A percentile compares a stretch with the other conserved stretches of the same genome.
Evolutionary conservation across 2,329 filamentous ascomycete genomes (phyloP).

Genomic region (Colletotrichum truncatum): DNA sequence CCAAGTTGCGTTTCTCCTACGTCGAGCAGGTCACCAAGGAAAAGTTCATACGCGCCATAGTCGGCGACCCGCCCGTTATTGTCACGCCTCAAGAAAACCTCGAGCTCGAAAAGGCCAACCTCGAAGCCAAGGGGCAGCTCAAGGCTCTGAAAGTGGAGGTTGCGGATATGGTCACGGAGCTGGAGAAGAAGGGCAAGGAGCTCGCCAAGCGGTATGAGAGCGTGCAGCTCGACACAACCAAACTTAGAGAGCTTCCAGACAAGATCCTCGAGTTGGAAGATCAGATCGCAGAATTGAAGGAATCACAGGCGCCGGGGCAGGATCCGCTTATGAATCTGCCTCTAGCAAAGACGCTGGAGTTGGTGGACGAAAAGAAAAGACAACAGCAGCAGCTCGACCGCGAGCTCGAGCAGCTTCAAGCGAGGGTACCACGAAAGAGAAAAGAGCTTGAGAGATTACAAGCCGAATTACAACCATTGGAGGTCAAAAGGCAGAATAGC

Average conservation of each 20-base stretch:
- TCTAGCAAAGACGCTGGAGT: slow-evolving; percentile 63
- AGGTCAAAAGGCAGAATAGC: slow-evolving; percentile 72
- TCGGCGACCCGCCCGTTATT: slow-evolving; percentile 87
- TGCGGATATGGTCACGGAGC: slow-evolving; percentile 73
- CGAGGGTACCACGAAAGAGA: slow-evolving; percentile 70
- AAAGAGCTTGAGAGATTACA: slow-evolving; percentile 74
- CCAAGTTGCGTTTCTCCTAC: slow-evolving; percentile 96
- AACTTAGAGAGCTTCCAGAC: slow-evolving; percentile 60
- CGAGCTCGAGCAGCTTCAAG: slow-evolving; percentile 70
- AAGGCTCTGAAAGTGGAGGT: slow-evolving; percentile 85
- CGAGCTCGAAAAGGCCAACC: slow-evolving; percentile 74
- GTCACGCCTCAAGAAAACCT: slow-evolving; percentile 85
- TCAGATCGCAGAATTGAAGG: slow-evolving; percentile 55
- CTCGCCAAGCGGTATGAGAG: slow-evolving; percentile 64
- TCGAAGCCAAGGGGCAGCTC: slow-evolving; percentile 77
- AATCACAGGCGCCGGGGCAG: slow-evolving; percentile 45
- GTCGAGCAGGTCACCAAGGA: slow-evolving; percentile 99
- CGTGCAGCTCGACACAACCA: slow-evolving; percentile 57
- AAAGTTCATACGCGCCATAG: slow-evolving; percentile 93
- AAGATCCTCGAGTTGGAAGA: slow-evolving; percentile 59
- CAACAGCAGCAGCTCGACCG: slow-evolving; percentile 67
- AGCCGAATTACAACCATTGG: slow-evolving; percentile 74
- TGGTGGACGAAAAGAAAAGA: slow-evolving; percentile 60
- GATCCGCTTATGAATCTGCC: slow-evolving; percentile 63
- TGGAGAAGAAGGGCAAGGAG: slow-evolving; percentile 72